phyloP scores from a whole-genome alignment of 495 filamentous ascomycete species.

The Echria macrotheca region DNA sequence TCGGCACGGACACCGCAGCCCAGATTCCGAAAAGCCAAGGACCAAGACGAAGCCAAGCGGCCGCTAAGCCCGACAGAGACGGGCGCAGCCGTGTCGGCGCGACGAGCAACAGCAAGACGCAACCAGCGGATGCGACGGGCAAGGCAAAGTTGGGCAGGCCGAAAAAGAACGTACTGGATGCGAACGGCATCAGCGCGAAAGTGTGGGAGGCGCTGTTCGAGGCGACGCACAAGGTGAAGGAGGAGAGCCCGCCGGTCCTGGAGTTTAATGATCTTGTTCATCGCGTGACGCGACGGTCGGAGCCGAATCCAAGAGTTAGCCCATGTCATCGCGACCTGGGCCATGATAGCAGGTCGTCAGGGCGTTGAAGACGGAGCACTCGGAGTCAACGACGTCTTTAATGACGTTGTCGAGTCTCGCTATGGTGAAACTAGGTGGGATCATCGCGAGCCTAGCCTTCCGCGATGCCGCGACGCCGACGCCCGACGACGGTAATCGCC shows the following conservation, averaged over 20 bases:
- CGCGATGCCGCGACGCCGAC: no score
- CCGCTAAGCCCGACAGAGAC: constrained; percentile 41
- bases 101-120: background rate
- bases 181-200: constrained; percentile 25
- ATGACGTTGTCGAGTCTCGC: no score
- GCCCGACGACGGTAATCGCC: no score
- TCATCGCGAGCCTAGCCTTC: no score
- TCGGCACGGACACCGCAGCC: constrained; percentile 43
- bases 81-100: constrained; percentile 30
- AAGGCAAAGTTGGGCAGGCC: constrained; percentile 19
- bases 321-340: no score
- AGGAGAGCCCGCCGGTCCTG: constrained; percentile 27
- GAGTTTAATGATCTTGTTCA: constrained; percentile 36
- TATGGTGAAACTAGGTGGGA: no score
- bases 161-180: constrained; percentile 20
- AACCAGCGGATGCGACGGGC: constrained; percentile 11
- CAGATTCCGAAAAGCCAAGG: constrained; percentile 28
- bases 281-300: background rate
- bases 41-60: constrained; percentile 30
- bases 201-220: constrained; percentile 42
- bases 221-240: constrained; percentile 28
- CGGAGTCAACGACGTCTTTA: no score
- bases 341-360: background rate
- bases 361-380: constrained; percentile 1
- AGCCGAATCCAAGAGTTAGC: background rate